Conservation (phyloP, 306 rosid genomes). For the Elaeagnus macrophylla region DNA sequence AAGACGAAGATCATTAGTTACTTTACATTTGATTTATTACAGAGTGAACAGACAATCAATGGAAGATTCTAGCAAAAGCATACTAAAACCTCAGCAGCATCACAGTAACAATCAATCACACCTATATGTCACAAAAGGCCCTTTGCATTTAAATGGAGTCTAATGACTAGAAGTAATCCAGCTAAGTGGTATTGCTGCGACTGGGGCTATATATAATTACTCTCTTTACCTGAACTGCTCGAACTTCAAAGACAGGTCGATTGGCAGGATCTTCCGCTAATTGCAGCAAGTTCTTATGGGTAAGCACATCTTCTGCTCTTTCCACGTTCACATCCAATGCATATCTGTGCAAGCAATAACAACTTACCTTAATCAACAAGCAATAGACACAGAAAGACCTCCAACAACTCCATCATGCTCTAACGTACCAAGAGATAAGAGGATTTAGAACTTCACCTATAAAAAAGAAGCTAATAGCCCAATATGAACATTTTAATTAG, state of each 20-base stretch:
- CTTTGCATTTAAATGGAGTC: too few relatives aligned
- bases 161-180: too few relatives aligned
- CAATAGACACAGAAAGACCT: background rate
- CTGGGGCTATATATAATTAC: background rate
- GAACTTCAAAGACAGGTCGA: constrained; percentile 82
- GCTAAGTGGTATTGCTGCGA: too few relatives aligned
- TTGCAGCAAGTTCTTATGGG: constrained; percentile 74
- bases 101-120: too few relatives aligned
- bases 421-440: too few relatives aligned
- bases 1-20: background rate
- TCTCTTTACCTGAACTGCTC: constrained; percentile 63
- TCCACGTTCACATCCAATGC: constrained; percentile 98
- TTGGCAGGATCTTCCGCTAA: constrained; percentile 64
- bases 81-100: too few relatives aligned
- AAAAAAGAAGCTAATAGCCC: too few relatives aligned
- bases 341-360: constrained; percentile 51
- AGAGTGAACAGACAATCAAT: background rate
- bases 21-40: background rate
- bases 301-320: constrained; percentile 94
- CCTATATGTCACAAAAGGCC: too few relatives aligned
- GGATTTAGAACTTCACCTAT: too few relatives aligned
- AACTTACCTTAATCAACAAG: constrained; percentile 16
- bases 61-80: too few relatives aligned
- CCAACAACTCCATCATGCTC: background rate
- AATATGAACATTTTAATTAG: background rate